Evolutionary conservation across 1,284 basidiomycete species (phyloP).

Genomic region (Naganishia cerealis): DNA sequence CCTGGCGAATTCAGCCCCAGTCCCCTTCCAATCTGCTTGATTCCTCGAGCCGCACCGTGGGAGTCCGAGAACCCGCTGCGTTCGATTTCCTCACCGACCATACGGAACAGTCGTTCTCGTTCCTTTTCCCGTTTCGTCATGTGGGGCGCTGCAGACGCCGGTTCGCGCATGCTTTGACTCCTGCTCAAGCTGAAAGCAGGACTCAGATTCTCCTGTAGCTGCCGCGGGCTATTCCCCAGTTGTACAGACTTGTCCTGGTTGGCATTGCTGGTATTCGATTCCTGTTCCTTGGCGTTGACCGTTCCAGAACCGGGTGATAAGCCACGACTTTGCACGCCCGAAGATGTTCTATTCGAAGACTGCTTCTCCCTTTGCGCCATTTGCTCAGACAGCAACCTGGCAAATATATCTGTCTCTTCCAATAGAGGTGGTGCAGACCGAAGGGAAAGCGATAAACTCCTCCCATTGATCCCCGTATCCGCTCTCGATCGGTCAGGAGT

Average conservation of each 20-base stretch:
- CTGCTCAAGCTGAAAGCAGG: slow-evolving; percentile 25
- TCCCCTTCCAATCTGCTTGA: slow-evolving; percentile 41
- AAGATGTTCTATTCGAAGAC: slow-evolving; percentile 1
- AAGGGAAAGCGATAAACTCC: slow-evolving; percentile 7
- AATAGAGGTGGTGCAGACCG: slow-evolving; percentile 34
- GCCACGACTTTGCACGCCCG: slow-evolving; percentile 7
- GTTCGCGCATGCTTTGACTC: slow-evolving; percentile 37
- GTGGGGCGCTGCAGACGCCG: slow-evolving; percentile 10
- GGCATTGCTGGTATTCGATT: not conserved
- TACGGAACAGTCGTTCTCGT: slow-evolving; percentile 49
- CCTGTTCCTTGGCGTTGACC: not conserved
- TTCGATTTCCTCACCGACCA: slow-evolving; percentile 49
- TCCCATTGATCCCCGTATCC: not conserved
- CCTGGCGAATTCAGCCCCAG: slow-evolving; percentile 30
- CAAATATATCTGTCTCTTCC: slow-evolving; percentile 33
- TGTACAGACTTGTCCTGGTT: not conserved
- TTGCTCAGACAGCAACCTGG: slow-evolving; percentile 23
- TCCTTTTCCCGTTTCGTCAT: slow-evolving; percentile 44
- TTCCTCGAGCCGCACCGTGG: slow-evolving; percentile 37
- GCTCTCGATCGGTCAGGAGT: not conserved
- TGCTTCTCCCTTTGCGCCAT: slow-evolving; percentile 26
- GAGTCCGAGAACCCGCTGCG: slow-evolving; percentile 42
- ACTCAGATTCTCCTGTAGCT: not conserved
- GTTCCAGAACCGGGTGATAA: not conserved
- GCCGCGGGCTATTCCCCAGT: not conserved